A percentile compares a stretch with the other conserved stretches of the same genome.
These are phyloP conservation scores for Rhododendron simsii DNA, from an alignment of 148 eudicot genomes.

Conservation along the genomic window DNA sequence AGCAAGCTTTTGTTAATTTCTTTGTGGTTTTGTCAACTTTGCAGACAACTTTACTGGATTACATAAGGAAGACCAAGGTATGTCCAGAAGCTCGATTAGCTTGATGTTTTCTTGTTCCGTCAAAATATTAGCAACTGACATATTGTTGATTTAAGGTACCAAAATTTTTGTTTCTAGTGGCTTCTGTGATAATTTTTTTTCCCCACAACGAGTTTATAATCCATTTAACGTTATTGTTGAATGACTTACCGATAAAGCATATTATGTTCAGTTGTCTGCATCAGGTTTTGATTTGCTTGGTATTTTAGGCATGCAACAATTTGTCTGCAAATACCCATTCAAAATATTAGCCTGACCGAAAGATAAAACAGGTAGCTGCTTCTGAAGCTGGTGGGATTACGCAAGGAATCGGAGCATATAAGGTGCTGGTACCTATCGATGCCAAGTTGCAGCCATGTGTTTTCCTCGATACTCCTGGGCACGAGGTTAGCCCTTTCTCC, in stretches of 20 bases:
- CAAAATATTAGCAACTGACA: background rate
- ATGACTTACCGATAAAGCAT: background rate
- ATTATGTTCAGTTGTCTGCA: background rate
- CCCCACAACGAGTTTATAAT: background rate
- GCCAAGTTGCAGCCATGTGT: slow-evolving; percentile 71
- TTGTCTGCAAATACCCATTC: slow-evolving; percentile 8
- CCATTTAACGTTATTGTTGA: background rate
- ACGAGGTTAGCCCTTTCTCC: slow-evolving; percentile 50
- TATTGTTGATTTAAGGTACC: background rate
- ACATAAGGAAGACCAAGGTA: slow-evolving; percentile 94
- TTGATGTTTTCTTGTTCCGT: slow-evolving; percentile 1
- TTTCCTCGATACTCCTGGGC: slow-evolving; percentile 99
- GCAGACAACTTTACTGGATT: slow-evolving; percentile 96
- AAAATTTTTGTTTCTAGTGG: background rate
- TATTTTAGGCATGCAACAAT: background rate
- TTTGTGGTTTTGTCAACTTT: slow-evolving; percentile 21
- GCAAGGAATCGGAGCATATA: slow-evolving; percentile 98
- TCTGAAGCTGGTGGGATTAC: slow-evolving; percentile 99
- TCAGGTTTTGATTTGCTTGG: background rate
- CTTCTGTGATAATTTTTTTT: background rate
- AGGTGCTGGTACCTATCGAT: slow-evolving; percentile 78
- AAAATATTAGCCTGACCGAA: slow-evolving; percentile 11
- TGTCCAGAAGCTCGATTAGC: slow-evolving; percentile 10
- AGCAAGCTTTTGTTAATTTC: slow-evolving; percentile 26
- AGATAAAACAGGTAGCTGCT: slow-evolving; percentile 72